A percentile compares a stretch with the other conserved stretches of the same genome.
Evolutionary conservation across 345 rosid species (phyloP).

Genomic region (Syzygium grande): DNA sequence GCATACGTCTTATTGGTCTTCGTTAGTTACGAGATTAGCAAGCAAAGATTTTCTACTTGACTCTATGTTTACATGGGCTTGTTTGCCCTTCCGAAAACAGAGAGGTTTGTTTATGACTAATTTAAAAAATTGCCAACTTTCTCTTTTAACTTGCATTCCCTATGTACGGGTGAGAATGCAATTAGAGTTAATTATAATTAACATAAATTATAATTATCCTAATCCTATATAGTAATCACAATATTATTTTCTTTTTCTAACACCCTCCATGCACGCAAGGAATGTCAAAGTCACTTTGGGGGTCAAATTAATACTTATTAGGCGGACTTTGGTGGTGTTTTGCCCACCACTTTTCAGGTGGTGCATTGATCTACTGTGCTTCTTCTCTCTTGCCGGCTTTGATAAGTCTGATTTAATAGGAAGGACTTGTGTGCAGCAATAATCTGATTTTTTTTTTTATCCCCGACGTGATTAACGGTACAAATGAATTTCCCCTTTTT

Average conservation of each 20-base stretch:
- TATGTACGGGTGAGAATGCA: not conserved
- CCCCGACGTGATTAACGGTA: not conserved
- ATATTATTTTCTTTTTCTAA: not conserved
- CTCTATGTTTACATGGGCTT: not conserved
- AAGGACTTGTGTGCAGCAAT: no score
- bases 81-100: not conserved
- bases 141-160: not conserved
- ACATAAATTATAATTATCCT: not conserved
- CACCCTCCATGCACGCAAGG: not conserved
- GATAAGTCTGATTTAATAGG: not conserved
- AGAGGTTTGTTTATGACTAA: not conserved
- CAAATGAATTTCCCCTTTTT: not conserved
- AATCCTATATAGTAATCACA: not conserved
- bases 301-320: not conserved
- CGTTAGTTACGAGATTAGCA: not conserved
- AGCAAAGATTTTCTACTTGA: not conserved
- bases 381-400: not conserved
- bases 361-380: not conserved
- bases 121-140: not conserved
- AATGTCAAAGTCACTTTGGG: not conserved
- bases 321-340: not conserved
- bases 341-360: not conserved
- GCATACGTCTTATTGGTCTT: not conserved
- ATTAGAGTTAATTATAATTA: not conserved
- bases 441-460: rapidly evolving